Base-by-base conservation (phyloP, 1,139 yeast species). In the Yamadazyma pseudoaaseri region DNA sequence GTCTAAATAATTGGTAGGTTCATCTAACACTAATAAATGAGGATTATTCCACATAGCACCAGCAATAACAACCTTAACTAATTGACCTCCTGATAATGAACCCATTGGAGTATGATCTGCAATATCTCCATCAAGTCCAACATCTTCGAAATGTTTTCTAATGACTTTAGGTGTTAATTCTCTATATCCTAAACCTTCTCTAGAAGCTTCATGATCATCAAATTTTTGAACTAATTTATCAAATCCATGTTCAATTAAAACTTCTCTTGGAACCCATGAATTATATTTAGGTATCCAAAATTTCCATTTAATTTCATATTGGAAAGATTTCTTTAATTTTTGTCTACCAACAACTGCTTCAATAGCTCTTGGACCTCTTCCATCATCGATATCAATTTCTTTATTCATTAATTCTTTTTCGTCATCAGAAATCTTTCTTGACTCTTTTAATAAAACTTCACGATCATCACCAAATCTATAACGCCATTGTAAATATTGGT, bases 21-120 rank as follows among this genome's bases (percentile, higher is more conserved):
- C 98, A 65, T 92, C 98, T 47, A 92, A 75, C 27, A 92, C 98
- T 45, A 92, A 77, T 65, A 92, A 76, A 65, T 92, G 98, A n/a
- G 98, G 98, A 58, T 92, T 92, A 66, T 92, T 90, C 98, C 98
- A 92, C 95, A 92, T 92, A 46, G 97, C 97, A 64, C 97, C 97
- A 12, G 98, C 98, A 70, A 92, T 90, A 43, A 92, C 98, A 44
- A 92, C 97, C 67, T 92, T 92, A 44, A 92, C 98, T 58, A 90
- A 76, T 70, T 92, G 98, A 49, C 98, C 98, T 57, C 98, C 98
- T 26, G 97, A 89, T 44, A 92, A 73, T 8, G 96, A 87, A 14
- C 97, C 97, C 77, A 92, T 72, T 34, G 96, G 96, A 15, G 97
- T 92, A 61, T 92, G 97, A 60, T 92, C 96, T 25, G 97, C 97